A percentile compares a stretch with the other conserved stretches of the same genome.
These are phyloP conservation scores for Rhizophagus clarus DNA, from an alignment of 192 early-diverging fungal genomes.

Conservation along the genomic window DNA sequence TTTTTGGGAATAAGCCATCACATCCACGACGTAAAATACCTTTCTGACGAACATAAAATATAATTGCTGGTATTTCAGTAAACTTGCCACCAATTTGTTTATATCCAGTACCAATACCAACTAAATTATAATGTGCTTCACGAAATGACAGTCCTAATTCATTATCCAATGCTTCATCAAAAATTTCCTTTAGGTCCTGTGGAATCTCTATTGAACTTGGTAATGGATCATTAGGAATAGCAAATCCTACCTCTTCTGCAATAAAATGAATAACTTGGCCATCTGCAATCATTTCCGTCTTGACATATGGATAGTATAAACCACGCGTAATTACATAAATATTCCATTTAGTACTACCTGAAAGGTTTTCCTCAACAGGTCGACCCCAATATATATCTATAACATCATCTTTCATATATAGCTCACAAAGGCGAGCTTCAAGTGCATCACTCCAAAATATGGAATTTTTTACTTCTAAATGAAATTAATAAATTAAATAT, in stretches of 20 bases:
- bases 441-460: background rate
- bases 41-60: background rate
- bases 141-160: background rate
- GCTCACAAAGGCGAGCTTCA: constrained; percentile 16
- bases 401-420: constrained; percentile 8
- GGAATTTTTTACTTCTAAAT: too few species aligned
- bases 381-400: constrained; percentile 24
- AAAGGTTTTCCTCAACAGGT: background rate
- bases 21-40: constrained; percentile 2
- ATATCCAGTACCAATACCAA: background rate
- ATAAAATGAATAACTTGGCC: constrained; percentile 16
- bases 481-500: too few species aligned
- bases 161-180: constrained; percentile 17
- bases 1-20: background rate
- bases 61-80: background rate
- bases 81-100: background rate
- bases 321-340: background rate
- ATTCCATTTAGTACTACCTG: background rate
- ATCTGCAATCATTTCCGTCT: background rate
- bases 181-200: background rate
- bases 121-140: constrained; percentile 4
- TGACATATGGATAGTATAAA: background rate
- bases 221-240: background rate
- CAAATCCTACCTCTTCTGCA: constrained; percentile 1
- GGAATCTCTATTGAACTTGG: background rate